phyloP scores from a whole-genome alignment of 306 rosid species.

The Echinosophora koreensis region DNA sequence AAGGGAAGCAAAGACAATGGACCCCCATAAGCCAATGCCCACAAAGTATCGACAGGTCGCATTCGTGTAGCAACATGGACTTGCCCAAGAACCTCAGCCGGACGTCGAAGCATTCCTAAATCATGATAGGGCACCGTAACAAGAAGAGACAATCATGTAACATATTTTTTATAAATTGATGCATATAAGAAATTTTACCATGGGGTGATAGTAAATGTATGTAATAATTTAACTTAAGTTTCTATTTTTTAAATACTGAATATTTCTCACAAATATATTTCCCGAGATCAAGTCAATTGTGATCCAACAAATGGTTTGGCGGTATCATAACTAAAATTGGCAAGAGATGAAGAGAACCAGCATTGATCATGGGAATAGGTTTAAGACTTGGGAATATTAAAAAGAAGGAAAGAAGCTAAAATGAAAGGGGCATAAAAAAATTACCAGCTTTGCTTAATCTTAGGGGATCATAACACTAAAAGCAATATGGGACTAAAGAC shows the following conservation, averaged over 20 bases:
- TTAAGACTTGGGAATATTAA: slow-evolving; percentile 15
- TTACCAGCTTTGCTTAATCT: slow-evolving; percentile 25
- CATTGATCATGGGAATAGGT: slow-evolving; percentile 16
- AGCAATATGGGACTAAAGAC: background rate
- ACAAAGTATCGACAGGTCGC: slow-evolving; percentile 84
- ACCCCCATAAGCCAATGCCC: slow-evolving; percentile 98
- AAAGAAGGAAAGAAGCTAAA: background rate
- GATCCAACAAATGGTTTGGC: slow-evolving; percentile 29
- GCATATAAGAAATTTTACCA: slow-evolving; percentile 39
- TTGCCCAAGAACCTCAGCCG: slow-evolving; percentile 99
- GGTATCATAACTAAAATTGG: slow-evolving; percentile 1
- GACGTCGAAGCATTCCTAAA: slow-evolving; percentile 88
- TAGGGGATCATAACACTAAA: background rate
- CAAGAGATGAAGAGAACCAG: slow-evolving; percentile 39
- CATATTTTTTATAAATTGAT: slow-evolving; percentile 38
- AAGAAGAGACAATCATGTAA: slow-evolving; percentile 41
- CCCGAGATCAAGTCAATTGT: slow-evolving; percentile 3
- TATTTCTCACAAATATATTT: slow-evolving; percentile 32
- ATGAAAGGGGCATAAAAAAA: slow-evolving; percentile 14
- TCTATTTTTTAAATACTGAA: slow-evolving; percentile 35
- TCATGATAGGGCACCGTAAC: slow-evolving; percentile 44
- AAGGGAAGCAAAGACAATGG: slow-evolving; percentile 96
- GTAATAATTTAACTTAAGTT: slow-evolving; percentile 20
- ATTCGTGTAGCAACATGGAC: slow-evolving; percentile 89
- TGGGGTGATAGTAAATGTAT: slow-evolving; percentile 38